These are phyloP conservation scores for Musa schizocarpa DNA, from an alignment of 176 grass and related monocot genomes.

Conservation along the genomic window DNA sequence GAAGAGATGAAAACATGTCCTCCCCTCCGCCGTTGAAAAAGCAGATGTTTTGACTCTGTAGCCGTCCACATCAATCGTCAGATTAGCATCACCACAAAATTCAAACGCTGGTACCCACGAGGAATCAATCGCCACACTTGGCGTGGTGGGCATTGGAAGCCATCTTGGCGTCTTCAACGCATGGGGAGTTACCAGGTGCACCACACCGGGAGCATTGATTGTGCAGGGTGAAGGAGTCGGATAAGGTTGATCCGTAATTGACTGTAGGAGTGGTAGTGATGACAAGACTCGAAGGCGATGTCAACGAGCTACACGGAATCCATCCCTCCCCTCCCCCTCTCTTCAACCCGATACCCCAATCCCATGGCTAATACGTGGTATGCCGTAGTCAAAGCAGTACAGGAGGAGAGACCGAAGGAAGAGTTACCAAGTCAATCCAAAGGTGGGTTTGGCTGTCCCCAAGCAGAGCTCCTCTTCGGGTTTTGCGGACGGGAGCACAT, in stretches of 20 bases:
- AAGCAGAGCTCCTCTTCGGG: not conserved
- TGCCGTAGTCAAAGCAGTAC: too few relatives aligned
- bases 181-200: too few relatives aligned
- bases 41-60: too few relatives aligned
- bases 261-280: not conserved
- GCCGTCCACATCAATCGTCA: too few relatives aligned
- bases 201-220: not conserved
- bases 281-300: not conserved
- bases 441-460: not conserved
- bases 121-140: not conserved
- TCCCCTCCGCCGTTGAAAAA: too few relatives aligned
- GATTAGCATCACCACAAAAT: not conserved
- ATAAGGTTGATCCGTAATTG: not conserved
- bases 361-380: too few relatives aligned
- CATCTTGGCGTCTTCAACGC: not conserved
- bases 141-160: not conserved
- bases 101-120: not conserved
- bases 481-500: too few relatives aligned
- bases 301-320: not conserved
- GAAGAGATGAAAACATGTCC: too few relatives aligned
- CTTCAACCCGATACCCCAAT: too few relatives aligned
- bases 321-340: not conserved
- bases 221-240: not conserved
- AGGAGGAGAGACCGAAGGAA: too few relatives aligned
- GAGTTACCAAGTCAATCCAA: not conserved